These are phyloP conservation scores for Beauveria asiatica DNA, from an alignment of 2,329 filamentous ascomycete species.

Conservation along the genomic window DNA sequence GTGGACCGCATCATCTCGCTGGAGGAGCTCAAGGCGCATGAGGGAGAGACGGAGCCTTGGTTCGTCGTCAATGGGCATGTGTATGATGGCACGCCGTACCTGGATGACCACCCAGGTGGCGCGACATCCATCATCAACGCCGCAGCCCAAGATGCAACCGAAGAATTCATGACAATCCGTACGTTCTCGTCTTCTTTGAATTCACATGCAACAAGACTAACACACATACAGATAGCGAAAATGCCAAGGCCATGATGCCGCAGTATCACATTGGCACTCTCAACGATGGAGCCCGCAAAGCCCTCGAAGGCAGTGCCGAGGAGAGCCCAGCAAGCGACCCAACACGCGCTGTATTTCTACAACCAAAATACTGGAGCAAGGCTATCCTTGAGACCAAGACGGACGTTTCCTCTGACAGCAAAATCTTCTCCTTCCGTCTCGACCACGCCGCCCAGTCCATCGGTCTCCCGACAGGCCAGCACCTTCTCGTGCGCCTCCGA, in stretches of 20 bases:
- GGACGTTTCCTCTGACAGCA: conserved; percentile 67
- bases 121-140: conserved; percentile 75
- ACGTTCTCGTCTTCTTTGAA: conserved; percentile 29
- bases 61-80: conserved; percentile 85
- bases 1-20: conserved; percentile 56
- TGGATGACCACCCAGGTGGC: conserved; percentile 78
- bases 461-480: conserved; percentile 76
- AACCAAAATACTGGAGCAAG: conserved; percentile 64
- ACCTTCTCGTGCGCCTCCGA: conserved; percentile 73
- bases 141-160: conserved; percentile 72
- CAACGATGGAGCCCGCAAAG: conserved; percentile 45
- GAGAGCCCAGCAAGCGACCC: conserved; percentile 27
- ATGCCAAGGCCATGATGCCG: conserved; percentile 83
- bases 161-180: conserved; percentile 91
- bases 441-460: conserved; percentile 61
- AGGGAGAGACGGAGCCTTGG: conserved; percentile 61
- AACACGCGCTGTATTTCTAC: conserved; percentile 57
- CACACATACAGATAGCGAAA: conserved; percentile 64
- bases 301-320: conserved; percentile 37
- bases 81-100: conserved; percentile 74
- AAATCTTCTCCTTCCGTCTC: conserved; percentile 73
- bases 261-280: conserved; percentile 77
- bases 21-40: conserved; percentile 63
- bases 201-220: background rate
- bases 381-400: conserved; percentile 60